These are phyloP conservation scores for Lolium rigidum DNA, from an alignment of 176 grass and related monocot species.

Conservation along the genomic window DNA sequence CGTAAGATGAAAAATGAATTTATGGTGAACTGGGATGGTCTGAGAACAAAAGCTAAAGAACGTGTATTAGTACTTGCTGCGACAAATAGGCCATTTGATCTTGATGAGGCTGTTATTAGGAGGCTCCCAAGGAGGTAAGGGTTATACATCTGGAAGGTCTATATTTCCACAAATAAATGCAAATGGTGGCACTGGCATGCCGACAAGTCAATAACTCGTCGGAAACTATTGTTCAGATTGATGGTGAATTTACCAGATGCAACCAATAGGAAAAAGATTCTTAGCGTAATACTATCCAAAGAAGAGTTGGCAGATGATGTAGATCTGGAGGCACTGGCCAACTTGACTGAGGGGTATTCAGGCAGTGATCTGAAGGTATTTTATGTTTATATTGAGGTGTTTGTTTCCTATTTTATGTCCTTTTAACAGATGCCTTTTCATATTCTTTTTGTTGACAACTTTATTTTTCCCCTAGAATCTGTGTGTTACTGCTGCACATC, in stretches of 20 bases:
- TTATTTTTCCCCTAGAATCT: conserved; percentile 70
- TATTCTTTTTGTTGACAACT: conserved; percentile 29
- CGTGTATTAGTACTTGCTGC: conserved; percentile 97
- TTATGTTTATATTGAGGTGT: background rate
- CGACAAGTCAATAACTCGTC: conserved; percentile 24
- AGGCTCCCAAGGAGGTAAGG: conserved; percentile 91
- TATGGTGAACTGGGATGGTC: conserved; percentile 99
- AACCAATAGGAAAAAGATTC: conserved; percentile 89
- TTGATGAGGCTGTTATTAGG: conserved; percentile 97
- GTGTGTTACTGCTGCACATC: conserved; percentile 92
- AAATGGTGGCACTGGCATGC: conserved; percentile 26
- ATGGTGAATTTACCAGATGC: conserved; percentile 98
- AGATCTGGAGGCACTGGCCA: conserved; percentile 78
- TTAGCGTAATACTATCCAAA: conserved; percentile 90
- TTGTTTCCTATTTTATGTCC: conserved; percentile 24
- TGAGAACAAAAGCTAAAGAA: conserved; percentile 94
- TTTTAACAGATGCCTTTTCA: background rate
- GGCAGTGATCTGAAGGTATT: conserved; percentile 97
- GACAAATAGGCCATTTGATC: conserved; percentile 98
- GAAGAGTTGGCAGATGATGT: conserved; percentile 81
- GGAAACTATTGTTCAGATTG: conserved; percentile 61
- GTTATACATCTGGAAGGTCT: conserved; percentile 3
- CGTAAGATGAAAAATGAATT: conserved; percentile 99
- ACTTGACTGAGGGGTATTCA: conserved; percentile 93
- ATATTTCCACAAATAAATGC: background rate